Evolutionary conservation across 2,329 filamentous ascomycete species (phyloP), one percentile per base, ranked within the genome.

Genomic region (Arthrinium puccinioides): DNA sequence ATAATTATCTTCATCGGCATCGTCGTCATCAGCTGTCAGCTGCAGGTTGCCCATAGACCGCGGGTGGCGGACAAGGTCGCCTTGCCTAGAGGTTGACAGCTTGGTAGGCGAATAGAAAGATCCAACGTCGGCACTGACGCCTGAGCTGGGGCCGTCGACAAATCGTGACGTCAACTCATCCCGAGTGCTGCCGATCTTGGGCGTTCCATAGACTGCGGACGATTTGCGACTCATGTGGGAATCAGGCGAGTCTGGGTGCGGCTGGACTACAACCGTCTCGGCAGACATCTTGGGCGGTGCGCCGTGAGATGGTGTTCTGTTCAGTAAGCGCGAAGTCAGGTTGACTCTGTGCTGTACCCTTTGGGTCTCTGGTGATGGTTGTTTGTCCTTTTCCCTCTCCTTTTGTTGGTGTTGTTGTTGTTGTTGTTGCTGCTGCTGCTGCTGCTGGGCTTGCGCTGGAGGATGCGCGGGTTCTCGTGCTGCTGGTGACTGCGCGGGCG

Each of bases 291-390:
- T 70, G 26, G 78, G 79, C 24, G 79, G 74, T 4, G 74, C 72
- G 43, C 74, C 69, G 43, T 77, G 69, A 6, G 78, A 79, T 1
- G 77, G 71, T 9, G 69, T 76, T 46, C 82, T 72, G 51, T 82
- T 74, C 2, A 87, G 67, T 25, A 86, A 60, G 41, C 79, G 71
- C 21, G 80, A 79, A 6, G 82, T 85, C 36, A 85, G 72, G 43
- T 81, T 76, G 48, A 79, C 75, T 42, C 77, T 80, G 50, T 81
- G 79, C 24, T 69, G 64, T 11, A 59, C 52, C 21, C 62, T 64
- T 40, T 67, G 59, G 39, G 61, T 63, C 26, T 66, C 60, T 18
- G 62, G 58, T 15, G 54, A 48, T n/a, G 47, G 24, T 40, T 20
- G 45, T 42, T 25, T 32, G 33, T 18, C 31, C 33, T 23, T 32